Base-by-base conservation (phyloP, 768 basidiomycete genomes). In the Megacollybia marginata region DNA sequence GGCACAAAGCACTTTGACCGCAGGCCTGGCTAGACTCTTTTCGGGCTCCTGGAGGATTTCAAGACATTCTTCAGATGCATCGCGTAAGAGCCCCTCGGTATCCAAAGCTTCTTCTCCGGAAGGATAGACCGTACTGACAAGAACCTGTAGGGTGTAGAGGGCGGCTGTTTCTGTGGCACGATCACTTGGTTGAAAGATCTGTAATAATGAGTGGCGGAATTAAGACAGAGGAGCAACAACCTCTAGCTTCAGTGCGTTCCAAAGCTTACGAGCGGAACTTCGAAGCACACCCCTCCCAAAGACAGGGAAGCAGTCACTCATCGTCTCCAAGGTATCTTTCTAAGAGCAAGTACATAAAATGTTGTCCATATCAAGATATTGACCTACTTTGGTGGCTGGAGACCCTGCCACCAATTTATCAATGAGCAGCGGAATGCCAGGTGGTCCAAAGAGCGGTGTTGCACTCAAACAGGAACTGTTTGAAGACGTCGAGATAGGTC, bases 171-270 rank as follows among this genome's bases (percentile, higher is more conserved):
- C 91, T 7, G 88, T 89, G 32, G 76, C 66, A 6, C 68, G 47
- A 61, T 98, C 94, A 2, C 83, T 85, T 1, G 95, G 90, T 73
- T 97, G 92, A 65, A 97, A 89, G 33, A 98, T 88, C 92, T 98
- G 55, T 16, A 42, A 46, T 43, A 12, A 38, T 35, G 33, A 19
- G 23, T 23, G 43, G 23, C 23, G 56, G 49, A 4, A 33, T 16
- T 12, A 9, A 36, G 42, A 20, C 52, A 20, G 48, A 13, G n/a
- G 38, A 31, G 19, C 42, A 42, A 48, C 48, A 50, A 88, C 94
- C 77, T 98, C 96, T 20, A 97, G 74, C 62, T 92, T 95, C 33
- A 98, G 64, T 0, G 85, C 75, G 63, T 85, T 93, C 92, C 93
- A 96, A n/a, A 98, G 65, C 54, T 92, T 85, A 4, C 74, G 72